A percentile compares a stretch with the other conserved stretches of the same genome.
Evolutionary conservation across 257 asterid genomes (phyloP).

Genomic region (Cordia subcordata): DNA sequence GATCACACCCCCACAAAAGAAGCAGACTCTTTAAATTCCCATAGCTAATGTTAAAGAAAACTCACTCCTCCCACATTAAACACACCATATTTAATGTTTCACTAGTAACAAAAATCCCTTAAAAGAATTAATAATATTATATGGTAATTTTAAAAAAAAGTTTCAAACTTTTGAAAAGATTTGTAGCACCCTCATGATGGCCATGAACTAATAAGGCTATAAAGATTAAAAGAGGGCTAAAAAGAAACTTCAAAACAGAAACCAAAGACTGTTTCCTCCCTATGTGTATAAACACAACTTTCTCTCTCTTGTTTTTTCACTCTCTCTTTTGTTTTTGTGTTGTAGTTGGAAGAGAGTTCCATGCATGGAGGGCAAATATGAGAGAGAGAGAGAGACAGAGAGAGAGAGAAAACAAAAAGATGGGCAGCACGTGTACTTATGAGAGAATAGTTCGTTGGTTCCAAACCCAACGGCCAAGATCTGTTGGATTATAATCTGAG

Average conservation of each 20-base stretch:
- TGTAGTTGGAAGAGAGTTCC: slow-evolving; percentile 63
- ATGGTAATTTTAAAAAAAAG: slow-evolving; percentile 21
- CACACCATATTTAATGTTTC: slow-evolving; percentile 29
- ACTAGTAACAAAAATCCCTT: neutral
- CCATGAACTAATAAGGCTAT: slow-evolving; percentile 44
- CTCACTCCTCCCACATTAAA: slow-evolving; percentile 15
- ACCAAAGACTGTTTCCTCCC: slow-evolving; percentile 55
- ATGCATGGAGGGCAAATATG: slow-evolving; percentile 90
- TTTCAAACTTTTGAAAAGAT: slow-evolving; percentile 38
- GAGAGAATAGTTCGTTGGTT: slow-evolving; percentile 34
- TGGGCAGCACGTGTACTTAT: slow-evolving; percentile 47
- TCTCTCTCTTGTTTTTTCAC: slow-evolving; percentile 31
- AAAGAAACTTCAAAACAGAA: slow-evolving; percentile 51
- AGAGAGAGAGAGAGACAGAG: no score
- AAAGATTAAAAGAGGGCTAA: slow-evolving; percentile 32
- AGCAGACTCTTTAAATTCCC: slow-evolving; percentile 35
- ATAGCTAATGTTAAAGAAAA: no score
- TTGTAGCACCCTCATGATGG: slow-evolving; percentile 36
- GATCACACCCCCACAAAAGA: slow-evolving; percentile 21
- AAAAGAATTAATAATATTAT: no score
- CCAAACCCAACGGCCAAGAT: slow-evolving; percentile 37
- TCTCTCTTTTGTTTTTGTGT: slow-evolving; percentile 28
- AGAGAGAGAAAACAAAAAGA: slow-evolving; percentile 17
- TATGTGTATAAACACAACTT: slow-evolving; percentile 5
- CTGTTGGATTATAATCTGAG: slow-evolving; percentile 24